A percentile compares a stretch with the other conserved stretches of the same genome.
These are phyloP conservation scores for Carallia brachiata DNA, from an alignment of 345 rosid species.

Conservation along the genomic window DNA sequence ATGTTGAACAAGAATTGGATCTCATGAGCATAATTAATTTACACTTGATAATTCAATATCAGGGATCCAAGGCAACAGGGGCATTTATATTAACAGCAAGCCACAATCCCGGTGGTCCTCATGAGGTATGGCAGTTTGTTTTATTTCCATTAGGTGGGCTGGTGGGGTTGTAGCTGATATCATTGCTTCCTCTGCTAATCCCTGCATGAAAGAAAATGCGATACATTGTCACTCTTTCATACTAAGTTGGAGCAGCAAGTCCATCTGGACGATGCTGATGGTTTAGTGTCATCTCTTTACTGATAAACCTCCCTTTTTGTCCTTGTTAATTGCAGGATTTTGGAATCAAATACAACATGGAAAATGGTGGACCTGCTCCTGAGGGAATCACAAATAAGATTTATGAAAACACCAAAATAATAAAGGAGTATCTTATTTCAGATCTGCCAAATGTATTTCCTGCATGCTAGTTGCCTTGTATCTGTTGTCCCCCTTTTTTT, in stretches of 20 bases:
- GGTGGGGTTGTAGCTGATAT: not conserved
- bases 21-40: not conserved
- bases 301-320: not conserved
- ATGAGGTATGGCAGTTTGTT: conserved; percentile 55
- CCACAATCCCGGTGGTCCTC: conserved; percentile 99
- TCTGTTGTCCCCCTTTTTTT: not conserved
- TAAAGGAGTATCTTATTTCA: conserved; percentile 78
- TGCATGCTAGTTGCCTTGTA: conserved; percentile 7
- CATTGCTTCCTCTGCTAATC: not conserved
- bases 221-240: not conserved
- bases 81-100: conserved; percentile 98
- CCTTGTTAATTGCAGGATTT: conserved; percentile 58
- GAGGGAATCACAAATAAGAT: conserved; percentile 94
- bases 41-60: conserved; percentile 29
- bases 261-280: not conserved
- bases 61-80: conserved; percentile 96
- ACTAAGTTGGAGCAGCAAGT: not conserved
- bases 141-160: not conserved
- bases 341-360: conserved; percentile 99
- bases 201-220: not conserved
- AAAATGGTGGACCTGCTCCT: conserved; percentile 99
- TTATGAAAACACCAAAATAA: conserved; percentile 88
- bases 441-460: conserved; percentile 69
- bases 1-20: not conserved
- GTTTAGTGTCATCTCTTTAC: not conserved